These are phyloP conservation scores for Penicillium fuscoglaucum DNA, from an alignment of 2,329 filamentous ascomycete species.

Conservation along the genomic window DNA sequence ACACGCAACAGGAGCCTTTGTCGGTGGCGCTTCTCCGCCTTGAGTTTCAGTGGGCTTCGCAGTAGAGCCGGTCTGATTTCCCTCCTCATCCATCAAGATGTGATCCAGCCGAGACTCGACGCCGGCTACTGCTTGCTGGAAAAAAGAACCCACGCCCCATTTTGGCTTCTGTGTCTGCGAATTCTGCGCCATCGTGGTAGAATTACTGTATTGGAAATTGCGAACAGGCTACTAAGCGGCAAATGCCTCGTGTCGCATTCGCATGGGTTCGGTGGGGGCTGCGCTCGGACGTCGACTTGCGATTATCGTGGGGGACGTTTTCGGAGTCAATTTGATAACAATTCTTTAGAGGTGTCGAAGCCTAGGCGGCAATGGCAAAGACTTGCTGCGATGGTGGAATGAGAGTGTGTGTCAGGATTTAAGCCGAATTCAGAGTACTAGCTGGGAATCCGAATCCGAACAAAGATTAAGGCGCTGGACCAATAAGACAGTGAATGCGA, in stretches of 20 bases:
- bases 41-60: conserved; percentile 40
- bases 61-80: conserved; percentile 34
- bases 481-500: neutral
- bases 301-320: neutral
- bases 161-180: conserved; percentile 53
- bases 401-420: conserved; percentile 3
- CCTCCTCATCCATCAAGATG: conserved; percentile 79
- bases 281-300: conserved; percentile 13
- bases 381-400: conserved; percentile 3
- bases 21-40: conserved; percentile 25
- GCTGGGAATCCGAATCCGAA: conserved; percentile 8
- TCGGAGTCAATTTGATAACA: neutral
- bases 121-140: conserved; percentile 87
- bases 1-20: conserved; percentile 31
- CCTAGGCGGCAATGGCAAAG: neutral
- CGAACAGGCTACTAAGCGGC: conserved; percentile 22
- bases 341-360: neutral
- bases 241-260: conserved; percentile 20
- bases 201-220: conserved; percentile 1
- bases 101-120: conserved; percentile 91
- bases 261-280: conserved; percentile 24
- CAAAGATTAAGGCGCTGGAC: conserved; percentile 9
- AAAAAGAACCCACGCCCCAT: conserved; percentile 70
- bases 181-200: conserved; percentile 36
- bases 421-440: conserved; percentile 12